Base-by-base conservation (phyloP, 371 early-diverging fungal genomes). In the Mucor racemosus region DNA sequence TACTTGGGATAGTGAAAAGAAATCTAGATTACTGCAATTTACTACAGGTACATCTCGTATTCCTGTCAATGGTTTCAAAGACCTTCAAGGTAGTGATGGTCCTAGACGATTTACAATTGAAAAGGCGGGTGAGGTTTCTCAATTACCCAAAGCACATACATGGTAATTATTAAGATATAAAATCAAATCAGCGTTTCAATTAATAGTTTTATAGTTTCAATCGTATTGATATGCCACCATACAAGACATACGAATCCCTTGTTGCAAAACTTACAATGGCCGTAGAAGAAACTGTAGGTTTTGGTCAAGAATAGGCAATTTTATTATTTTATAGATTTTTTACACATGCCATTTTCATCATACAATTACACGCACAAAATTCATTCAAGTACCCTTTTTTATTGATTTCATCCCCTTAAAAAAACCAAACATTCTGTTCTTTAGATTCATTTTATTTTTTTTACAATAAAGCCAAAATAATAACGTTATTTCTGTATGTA, bases 1-100 rank as follows among this genome's bases (percentile, higher is more conserved):
- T 38, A 81, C 86, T 19, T 95, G 93, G 91, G 97, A 96, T 65
- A 86, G 89, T 40, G 99, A 98, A 78, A 94, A 97, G 90, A 92
- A 92, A 74, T 91, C 98, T 0, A 93, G 97, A 55, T 76, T 99
- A 67, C 81, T 99, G 54, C 99, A 99, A 77, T 99, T 99, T 78
- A 94, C 97, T 0, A 99, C 99, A 1, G 99, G 99, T 39, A 99
- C 99, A 0, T 96, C 97, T 5, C 91, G 97, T 65, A 95, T 99
- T 60, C 99, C 99, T 8, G 95, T 98, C 69, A 98, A 98, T 66
- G 99, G 99, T 9, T 99, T 99, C 82, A 95, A 95, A 74, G 97
- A 97, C 76, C 81, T 99, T 39, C 97, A 97, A 80, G 98, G 99
- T 33, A 92, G 91, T 66, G 98, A 97, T 81, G 99, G 99, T 0